Conservation (phyloP, 176 grass and related monocot genomes). For the Poa pratensis region DNA sequence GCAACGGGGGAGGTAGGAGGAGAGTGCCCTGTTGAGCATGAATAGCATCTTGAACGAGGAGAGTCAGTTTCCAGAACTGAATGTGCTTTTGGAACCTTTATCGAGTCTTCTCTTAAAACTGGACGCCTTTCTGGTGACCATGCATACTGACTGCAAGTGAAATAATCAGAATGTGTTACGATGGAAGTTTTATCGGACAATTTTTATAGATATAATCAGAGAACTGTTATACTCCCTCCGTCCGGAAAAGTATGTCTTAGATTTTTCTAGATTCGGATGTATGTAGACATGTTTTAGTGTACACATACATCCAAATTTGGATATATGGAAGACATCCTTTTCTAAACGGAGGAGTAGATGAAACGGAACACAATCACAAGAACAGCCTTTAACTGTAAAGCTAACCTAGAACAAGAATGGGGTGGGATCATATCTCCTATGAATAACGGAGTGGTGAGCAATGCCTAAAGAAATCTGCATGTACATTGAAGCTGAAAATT, state of each 20-base stretch:
- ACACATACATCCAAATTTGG: too few species aligned
- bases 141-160: constrained; percentile 47
- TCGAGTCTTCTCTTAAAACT: constrained; percentile 34
- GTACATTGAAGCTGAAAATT: constrained; percentile 26
- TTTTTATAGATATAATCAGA: neutral
- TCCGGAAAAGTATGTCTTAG: too few species aligned
- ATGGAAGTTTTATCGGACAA: neutral
- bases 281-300: too few species aligned
- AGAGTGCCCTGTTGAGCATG: constrained; percentile 61
- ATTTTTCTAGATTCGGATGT: too few species aligned
- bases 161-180: constrained; percentile 28
- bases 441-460: neutral
- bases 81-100: constrained; percentile 23
- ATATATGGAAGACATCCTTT: too few species aligned
- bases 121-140: constrained; percentile 50
- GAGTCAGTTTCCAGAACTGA: constrained; percentile 47
- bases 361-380: constrained; percentile 22
- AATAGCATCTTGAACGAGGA: constrained; percentile 61
- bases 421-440: neutral
- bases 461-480: neutral
- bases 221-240: neutral
- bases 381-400: neutral
- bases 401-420: neutral
- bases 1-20: constrained; percentile 58
- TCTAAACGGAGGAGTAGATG: too few species aligned